Evolutionary conservation across 2,329 filamentous ascomycete species (phyloP), one percentile per base, ranked within the genome.

Genomic region (Xylaria sp.): DNA sequence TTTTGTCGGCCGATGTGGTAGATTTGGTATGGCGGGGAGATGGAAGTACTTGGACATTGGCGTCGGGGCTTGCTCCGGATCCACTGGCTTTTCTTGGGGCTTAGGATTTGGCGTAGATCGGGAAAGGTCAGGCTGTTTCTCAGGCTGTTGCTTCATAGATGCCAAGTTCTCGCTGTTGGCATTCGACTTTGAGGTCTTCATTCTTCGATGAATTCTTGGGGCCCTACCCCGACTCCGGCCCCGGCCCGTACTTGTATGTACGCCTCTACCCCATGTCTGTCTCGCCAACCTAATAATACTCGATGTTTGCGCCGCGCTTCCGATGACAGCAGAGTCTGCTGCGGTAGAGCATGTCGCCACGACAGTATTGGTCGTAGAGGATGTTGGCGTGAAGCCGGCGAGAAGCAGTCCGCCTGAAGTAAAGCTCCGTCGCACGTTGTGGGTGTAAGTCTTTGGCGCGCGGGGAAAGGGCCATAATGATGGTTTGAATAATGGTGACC

Each of bases 1-100:
- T 69, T 96, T 97, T 7, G 88, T 93, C 4, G 94, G 93, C 18
- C 92, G 83, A 75, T 97, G 91, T n/a, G 88, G 85, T 71, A 92
- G 84, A 64, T 90, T 88, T 20, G 87, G 83, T 51, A 88, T 66
- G 40, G 66, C 60, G 7, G 70, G 69, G 24, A 77, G 66, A 48
- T 74, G 81, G 75, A 52, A 85, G 61, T 87, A 87, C 62, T 83
- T 84, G 29, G 81, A 83, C 65, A 85, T 71, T 22, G 82, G 80
- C 41, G 76, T 70, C 16, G 78, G 72, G 41, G 80, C 76, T 18
- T 67, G 50, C 18, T 74, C 68, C 9, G 59, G 52, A 42, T 66
- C 62, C 5, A 59, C 39, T 19, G 41, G 44, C 16, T 61, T 66
- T 21, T 57, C 39, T 22, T 63, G 63, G 43, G 57, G 51, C 24